phyloP scores from a whole-genome alignment of 2,329 filamentous ascomycete genomes.

The Cladosporium austrohemisphaericum region DNA sequence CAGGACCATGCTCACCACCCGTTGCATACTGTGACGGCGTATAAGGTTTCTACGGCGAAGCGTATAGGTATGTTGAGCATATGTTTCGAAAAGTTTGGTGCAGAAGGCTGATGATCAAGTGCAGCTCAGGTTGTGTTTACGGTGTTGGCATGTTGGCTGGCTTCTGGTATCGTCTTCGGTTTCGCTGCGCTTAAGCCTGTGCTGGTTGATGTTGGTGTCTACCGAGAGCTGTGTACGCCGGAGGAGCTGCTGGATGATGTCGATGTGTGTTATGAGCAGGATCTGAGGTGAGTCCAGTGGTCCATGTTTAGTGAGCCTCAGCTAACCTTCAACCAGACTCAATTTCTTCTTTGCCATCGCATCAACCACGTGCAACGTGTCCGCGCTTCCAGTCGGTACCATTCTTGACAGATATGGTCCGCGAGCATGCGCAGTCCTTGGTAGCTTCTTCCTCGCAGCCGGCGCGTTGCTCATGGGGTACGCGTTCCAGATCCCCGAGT shows the following conservation, averaged over 20 bases:
- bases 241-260: constrained; percentile 48
- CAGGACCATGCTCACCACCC: constrained; percentile 12
- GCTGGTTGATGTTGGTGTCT: constrained; percentile 68
- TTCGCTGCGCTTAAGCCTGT: constrained; percentile 82
- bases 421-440: constrained; percentile 67
- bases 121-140: constrained; percentile 66
- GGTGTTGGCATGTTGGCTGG: constrained; percentile 69
- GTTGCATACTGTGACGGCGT: constrained; percentile 46
- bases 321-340: constrained; percentile 41
- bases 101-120: neutral
- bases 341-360: constrained; percentile 93
- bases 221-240: constrained; percentile 59
- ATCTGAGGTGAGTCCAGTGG: constrained; percentile 37
- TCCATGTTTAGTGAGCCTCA: neutral
- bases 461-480: constrained; percentile 71
- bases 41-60: constrained; percentile 44
- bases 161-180: constrained; percentile 77
- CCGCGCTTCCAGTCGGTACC: constrained; percentile 76
- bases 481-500: constrained; percentile 55
- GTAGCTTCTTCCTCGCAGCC: constrained; percentile 61
- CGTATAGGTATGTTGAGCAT: constrained; percentile 27
- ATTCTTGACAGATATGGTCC: constrained; percentile 81
- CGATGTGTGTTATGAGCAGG: constrained; percentile 55
- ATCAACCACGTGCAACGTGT: constrained; percentile 82
- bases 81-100: neutral